Base-by-base conservation (phyloP, 139 green algal species). In the Eudorina sp. region DNA sequence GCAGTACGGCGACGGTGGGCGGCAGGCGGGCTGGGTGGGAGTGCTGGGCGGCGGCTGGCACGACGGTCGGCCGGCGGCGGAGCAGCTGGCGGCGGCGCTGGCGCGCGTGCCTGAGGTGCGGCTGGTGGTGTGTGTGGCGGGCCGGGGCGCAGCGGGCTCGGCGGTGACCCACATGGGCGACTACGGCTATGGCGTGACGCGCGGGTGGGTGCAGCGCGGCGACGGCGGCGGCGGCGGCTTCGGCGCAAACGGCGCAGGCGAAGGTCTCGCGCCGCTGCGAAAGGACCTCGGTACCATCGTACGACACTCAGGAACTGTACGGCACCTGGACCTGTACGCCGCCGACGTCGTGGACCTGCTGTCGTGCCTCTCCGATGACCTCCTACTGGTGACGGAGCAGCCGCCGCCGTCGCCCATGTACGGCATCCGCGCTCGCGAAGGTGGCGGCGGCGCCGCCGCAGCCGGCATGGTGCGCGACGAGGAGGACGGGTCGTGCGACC, bases 1-100 rank as follows among this genome's bases (percentile, higher is more conserved):
- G 64, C 79, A 76, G 79, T 78, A 69, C 62, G 81, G 45, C 43
- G 34, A 31, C 73, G 55, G 41, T 18, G 60, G n/a, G n/a, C 80
- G 25, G 40, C 27, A 4, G 78, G 48, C 31, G 36, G 25, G 53
- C n/a, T n/a, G n/a, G n/a, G n/a, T n/a, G n/a, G n/a, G n/a, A n/a
- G 53, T 4, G 77, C 48, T 43, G 53, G 77, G 29, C 8, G 72
- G 45, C 21, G 16, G 16, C 3, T 11, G 76, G 19, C 11, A 62
- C 34, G 23, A 55, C 75, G 29, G 19, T 0, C 45, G 69, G 2
- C 3, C 58, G 8, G 60, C 53, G 2, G 58, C 40, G 5, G 55
- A 43, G 27, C 38, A 36, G 34, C 78, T 85, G 53, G 78, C 78
- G 27, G 38, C 9, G 40, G 80, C 80, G 60, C 80, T 86, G 60